phyloP scores from a whole-genome alignment of 352 stramenopile species.

The Phytophthora citricola region DNA sequence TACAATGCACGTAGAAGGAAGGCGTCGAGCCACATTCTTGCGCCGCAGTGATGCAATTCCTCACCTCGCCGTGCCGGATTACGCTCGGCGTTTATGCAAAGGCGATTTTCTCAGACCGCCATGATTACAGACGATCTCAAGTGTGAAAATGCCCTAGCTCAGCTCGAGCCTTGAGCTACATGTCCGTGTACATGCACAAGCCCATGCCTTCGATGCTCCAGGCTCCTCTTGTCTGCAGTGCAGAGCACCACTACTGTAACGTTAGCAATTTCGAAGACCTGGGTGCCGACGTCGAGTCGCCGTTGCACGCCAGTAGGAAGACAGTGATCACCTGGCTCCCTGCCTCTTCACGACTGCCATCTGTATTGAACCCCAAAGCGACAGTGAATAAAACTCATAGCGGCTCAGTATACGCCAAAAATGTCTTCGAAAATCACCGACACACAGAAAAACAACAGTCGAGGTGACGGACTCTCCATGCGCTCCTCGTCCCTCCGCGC shows the following conservation, averaged over 20 bases:
- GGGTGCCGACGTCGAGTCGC: not conserved
- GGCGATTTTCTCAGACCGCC: slow-evolving; percentile 8
- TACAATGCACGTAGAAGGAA: not conserved
- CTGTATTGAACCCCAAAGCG: slow-evolving; percentile 16
- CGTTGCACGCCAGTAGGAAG: slow-evolving; percentile 9
- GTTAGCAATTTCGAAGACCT: not conserved
- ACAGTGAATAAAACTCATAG: not conserved
- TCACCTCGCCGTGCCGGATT: not conserved
- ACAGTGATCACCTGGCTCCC: slow-evolving; percentile 9
- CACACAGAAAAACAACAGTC: slow-evolving; percentile 17
- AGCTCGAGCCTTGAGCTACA: not conserved
- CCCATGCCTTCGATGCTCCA: too few relatives aligned
- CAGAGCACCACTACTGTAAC: too few relatives aligned
- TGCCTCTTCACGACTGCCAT: slow-evolving; percentile 2
- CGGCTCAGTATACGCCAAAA: slow-evolving; percentile 1
- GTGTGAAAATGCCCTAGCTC: not conserved
- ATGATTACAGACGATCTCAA: not conserved
- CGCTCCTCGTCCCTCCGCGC: slow-evolving; percentile 21
- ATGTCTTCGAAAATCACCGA: slow-evolving; percentile 10
- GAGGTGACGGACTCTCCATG: slow-evolving; percentile 15
- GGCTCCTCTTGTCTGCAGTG: too few relatives aligned
- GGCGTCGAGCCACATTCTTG: not conserved
- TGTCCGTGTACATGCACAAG: too few relatives aligned
- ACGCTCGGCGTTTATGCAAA: slow-evolving; percentile 12
- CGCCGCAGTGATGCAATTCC: too few relatives aligned